These are phyloP conservation scores for Candida michaelii DNA, from an alignment of 805 yeast genomes.

Conservation along the genomic window DNA sequence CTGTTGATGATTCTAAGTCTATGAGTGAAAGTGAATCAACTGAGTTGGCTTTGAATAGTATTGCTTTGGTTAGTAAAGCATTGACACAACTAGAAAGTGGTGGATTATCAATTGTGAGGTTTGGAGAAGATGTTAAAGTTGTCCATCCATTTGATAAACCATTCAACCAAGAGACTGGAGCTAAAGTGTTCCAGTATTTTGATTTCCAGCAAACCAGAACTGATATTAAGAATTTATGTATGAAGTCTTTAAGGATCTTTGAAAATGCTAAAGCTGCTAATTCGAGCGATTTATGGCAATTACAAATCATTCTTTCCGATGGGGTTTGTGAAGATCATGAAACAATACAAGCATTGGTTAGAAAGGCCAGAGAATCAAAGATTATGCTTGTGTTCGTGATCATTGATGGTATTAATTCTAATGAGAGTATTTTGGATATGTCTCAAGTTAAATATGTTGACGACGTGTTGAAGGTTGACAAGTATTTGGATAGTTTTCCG, in stretches of 20 bases:
- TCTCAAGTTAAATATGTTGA: constrained; percentile 83
- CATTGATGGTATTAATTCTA: constrained; percentile 82
- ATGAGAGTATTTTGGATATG: constrained; percentile 91
- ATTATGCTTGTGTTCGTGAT: constrained; percentile 94
- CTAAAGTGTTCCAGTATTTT: constrained; percentile 81
- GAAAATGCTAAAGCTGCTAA: constrained; percentile 51
- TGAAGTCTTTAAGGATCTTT: constrained; percentile 71
- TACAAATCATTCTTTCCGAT: constrained; percentile 89
- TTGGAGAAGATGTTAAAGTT: constrained; percentile 80
- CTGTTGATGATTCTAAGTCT: constrained; percentile 95
- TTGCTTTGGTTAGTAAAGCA: constrained; percentile 91
- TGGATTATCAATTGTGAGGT: constrained; percentile 82
- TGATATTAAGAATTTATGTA: constrained; percentile 72
- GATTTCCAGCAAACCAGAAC: constrained; percentile 88
- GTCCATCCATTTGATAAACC: constrained; percentile 90
- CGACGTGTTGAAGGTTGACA: constrained; percentile 73
- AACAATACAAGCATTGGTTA: constrained; percentile 75
- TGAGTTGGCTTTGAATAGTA: constrained; percentile 89
- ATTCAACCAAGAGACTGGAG: constrained; percentile 77
- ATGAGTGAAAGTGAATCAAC: constrained; percentile 93
- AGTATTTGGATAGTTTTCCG: constrained; percentile 91
- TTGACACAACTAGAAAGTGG: constrained; percentile 94
- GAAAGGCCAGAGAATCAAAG: constrained; percentile 87
- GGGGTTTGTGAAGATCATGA: constrained; percentile 97
- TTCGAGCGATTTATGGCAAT: constrained; percentile 78